Base-by-base conservation (phyloP, 2,329 filamentous ascomycete species). In the Colletotrichum chlorophyti region DNA sequence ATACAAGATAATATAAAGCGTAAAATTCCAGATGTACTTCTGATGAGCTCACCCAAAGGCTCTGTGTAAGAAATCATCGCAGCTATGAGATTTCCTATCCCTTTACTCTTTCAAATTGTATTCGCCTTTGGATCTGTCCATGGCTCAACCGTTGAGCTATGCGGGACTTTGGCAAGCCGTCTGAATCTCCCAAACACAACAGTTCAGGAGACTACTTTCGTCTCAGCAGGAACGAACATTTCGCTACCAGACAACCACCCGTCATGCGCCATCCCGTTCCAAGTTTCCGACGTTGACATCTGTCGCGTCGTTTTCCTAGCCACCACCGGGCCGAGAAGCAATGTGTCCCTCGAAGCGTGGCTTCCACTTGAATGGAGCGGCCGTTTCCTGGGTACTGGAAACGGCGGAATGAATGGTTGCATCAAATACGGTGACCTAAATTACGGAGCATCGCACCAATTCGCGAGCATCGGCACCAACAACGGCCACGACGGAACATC, bases 331-430 rank as follows among this genome's bases (percentile, higher is more conserved):
- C 69, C 69, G 2, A 64, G 69, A 38, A 70, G 69, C 15, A 78
- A 78, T n/a, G 74, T 75, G 45, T 77, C 83, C 11, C 62, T 80
- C 15, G 80, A 82, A 62, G 70, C 75, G 1, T 83, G 79, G 80
- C 74, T 83, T 19, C 80, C 80, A 0, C 63, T 71, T 17, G 58
- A 68, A 23, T 83, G 80, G 70, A 58, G 49, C 3, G 73, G 76
- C 3, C 75, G 81, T 0, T 78, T 80, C 60, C 55, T 83, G 37
- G 76, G 72, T 27, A 79, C 76, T 0, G 80, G 79, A 1, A 83
- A 83, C 45, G 79, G 79, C 5, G 80, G 80, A 2, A 66, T 82
- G 23, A 73, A 74, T 35, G 79, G 79, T 19, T 80, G 65, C 62
- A 79, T 82, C 45, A 70, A 76, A 58, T 82, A 81, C 54, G 70